Evolutionary conservation across 257 asterid genomes (phyloP).

Genomic region (Solanum chmielewskii): DNA sequence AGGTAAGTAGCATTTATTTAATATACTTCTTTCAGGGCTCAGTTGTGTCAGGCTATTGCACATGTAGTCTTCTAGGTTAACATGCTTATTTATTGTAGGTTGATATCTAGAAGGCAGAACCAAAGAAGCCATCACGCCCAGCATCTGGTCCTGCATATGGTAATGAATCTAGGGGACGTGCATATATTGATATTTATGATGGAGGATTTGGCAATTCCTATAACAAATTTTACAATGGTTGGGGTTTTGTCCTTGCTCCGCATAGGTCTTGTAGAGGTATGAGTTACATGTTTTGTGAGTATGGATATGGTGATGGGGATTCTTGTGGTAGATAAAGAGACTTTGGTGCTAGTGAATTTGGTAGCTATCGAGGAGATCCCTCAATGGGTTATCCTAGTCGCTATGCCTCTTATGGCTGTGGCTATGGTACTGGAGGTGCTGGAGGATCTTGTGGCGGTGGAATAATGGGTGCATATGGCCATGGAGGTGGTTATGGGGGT

Average conservation of each 20-base stretch:
- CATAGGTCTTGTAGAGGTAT: slow-evolving; percentile 51
- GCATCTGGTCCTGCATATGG: slow-evolving; percentile 65
- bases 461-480: slow-evolving; percentile 64
- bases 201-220: slow-evolving; percentile 62
- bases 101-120: slow-evolving; percentile 99
- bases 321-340: slow-evolving; percentile 75
- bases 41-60: slow-evolving; percentile 24
- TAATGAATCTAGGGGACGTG: slow-evolving; percentile 91
- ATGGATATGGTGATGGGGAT: slow-evolving; percentile 66
- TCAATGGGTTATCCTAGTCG: slow-evolving; percentile 73
- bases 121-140: slow-evolving; percentile 97
- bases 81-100: slow-evolving; percentile 98
- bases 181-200: slow-evolving; percentile 68
- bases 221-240: slow-evolving; percentile 58
- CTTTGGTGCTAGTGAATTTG: slow-evolving; percentile 56
- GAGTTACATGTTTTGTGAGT: slow-evolving; percentile 71
- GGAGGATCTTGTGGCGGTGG: slow-evolving; percentile 65
- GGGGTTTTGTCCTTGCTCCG: slow-evolving; percentile 69
- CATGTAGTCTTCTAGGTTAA: slow-evolving; percentile 67
- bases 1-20: neutral
- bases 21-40: slow-evolving; percentile 11
- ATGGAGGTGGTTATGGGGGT: slow-evolving; percentile 48
- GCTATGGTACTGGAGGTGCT: slow-evolving; percentile 5
- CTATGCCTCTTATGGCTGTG: slow-evolving; percentile 65
- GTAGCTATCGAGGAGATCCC: slow-evolving; percentile 67